phyloP scores from a whole-genome alignment of 2,329 filamentous ascomycete species.

The Neonectria ditissima region DNA sequence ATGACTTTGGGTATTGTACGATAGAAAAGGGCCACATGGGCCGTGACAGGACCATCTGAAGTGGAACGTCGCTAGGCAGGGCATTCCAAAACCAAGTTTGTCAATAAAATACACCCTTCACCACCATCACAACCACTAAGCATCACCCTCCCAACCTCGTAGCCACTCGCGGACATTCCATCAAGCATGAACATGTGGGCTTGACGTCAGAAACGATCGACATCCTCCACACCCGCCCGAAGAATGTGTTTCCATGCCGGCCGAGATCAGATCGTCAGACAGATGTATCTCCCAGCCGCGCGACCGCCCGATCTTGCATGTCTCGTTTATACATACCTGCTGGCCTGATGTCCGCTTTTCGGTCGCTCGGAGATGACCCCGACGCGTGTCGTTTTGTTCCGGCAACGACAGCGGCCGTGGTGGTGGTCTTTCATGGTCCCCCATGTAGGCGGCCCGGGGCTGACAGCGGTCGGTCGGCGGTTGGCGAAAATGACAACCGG shows the following conservation, averaged over 20 bases:
- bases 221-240: background rate
- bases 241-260: background rate
- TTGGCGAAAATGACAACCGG: conserved; percentile 1
- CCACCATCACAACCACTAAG: background rate
- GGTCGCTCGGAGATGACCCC: conserved; percentile 11
- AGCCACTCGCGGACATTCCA: background rate
- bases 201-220: conserved; percentile 4
- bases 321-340: conserved; percentile 7
- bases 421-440: background rate
- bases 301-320: background rate
- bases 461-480: conserved; percentile 11
- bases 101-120: background rate
- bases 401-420: background rate
- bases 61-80: background rate
- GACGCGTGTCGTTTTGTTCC: conserved; percentile 22
- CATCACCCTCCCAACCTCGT: background rate
- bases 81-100: background rate
- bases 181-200: conserved; percentile 1
- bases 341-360: conserved; percentile 12
- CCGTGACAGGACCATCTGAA: background rate
- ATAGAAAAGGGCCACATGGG: background rate
- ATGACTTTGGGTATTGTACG: conserved; percentile 4
- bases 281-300: conserved; percentile 1
- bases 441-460: background rate
- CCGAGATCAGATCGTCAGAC: conserved; percentile 1